Evolutionary conservation across 1,139 yeast genomes (phyloP).

Genomic region (Cylindricascospora bacillispora): DNA sequence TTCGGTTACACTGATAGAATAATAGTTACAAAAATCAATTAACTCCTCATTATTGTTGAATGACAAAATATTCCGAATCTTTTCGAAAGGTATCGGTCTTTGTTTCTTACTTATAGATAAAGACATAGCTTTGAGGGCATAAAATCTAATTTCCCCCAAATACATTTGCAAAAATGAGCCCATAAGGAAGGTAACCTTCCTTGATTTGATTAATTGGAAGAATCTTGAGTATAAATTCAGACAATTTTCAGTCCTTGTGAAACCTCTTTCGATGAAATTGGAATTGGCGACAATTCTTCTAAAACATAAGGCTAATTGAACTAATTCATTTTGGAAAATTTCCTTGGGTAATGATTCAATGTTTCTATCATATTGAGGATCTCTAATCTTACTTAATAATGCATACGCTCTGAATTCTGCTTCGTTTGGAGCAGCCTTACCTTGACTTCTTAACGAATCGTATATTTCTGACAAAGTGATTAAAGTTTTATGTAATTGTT

Average conservation of each 20-base stretch:
- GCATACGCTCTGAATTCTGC: conserved; percentile 91
- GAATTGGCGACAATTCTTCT: conserved; percentile 58
- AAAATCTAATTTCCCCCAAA: conserved; percentile 65
- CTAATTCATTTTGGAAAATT: conserved; percentile 41
- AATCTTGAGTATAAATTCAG: conserved; percentile 51
- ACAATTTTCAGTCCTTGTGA: conserved; percentile 45
- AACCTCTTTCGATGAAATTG: conserved; percentile 46
- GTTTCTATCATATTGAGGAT: conserved; percentile 73
- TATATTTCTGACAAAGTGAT: conserved; percentile 86
- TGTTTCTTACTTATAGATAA: conserved; percentile 60
- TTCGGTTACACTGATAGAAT: conserved; percentile 40
- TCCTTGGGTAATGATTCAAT: conserved; percentile 53
- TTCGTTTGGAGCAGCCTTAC: conserved; percentile 66
- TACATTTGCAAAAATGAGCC: conserved; percentile 72
- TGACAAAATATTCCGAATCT: conserved; percentile 43
- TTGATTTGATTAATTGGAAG: conserved; percentile 42
- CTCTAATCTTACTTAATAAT: conserved; percentile 64
- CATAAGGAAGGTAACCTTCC: conserved; percentile 53
- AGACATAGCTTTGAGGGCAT: conserved; percentile 59
- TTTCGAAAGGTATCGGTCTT: conserved; percentile 43
- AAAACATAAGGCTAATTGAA: conserved; percentile 61
- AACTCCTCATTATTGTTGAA: conserved; percentile 50
- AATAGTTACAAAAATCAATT: conserved; percentile 46
- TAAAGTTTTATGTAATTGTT: conserved; percentile 83
- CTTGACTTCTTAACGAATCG: conserved; percentile 60